Conservation (phyloP, 768 basidiomycete genomes). For the Dioszegia aurantiaca region DNA sequence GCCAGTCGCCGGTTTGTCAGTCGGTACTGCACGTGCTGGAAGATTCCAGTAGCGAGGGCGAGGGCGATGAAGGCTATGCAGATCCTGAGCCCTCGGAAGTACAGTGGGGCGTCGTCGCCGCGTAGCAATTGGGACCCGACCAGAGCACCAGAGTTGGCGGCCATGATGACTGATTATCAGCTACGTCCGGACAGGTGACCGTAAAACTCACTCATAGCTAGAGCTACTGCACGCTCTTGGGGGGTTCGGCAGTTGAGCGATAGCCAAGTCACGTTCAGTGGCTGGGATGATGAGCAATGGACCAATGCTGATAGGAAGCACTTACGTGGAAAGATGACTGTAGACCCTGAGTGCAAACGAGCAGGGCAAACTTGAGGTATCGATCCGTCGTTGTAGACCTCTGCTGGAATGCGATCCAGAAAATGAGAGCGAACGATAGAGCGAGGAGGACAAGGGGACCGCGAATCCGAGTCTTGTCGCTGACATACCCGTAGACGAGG, state of each 20-base stretch:
- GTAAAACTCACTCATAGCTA: constrained; percentile 39
- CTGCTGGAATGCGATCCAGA: constrained; percentile 39
- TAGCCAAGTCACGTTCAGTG: constrained; percentile 44
- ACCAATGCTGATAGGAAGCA: not conserved
- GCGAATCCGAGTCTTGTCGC: constrained; percentile 31
- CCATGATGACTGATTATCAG: constrained; percentile 32
- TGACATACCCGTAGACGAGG: constrained; percentile 23
- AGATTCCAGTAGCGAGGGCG: constrained; percentile 25
- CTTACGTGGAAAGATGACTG: constrained; percentile 27
- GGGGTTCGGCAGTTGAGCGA: constrained; percentile 36
- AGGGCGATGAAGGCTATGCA: constrained; percentile 28
- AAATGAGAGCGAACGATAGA: constrained; percentile 24
- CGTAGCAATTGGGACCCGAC: constrained; percentile 42
- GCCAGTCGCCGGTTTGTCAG: constrained; percentile 28
- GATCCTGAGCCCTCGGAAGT: constrained; percentile 37
- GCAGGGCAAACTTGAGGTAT: constrained; percentile 32
- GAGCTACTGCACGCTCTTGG: constrained; percentile 39
- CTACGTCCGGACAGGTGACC: not conserved
- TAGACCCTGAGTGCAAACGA: constrained; percentile 24
- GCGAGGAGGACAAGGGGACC: constrained; percentile 31
- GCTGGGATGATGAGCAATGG: constrained; percentile 14
- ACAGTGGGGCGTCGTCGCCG: constrained; percentile 40
- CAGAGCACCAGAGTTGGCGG: constrained; percentile 41
- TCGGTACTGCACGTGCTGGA: constrained; percentile 38
- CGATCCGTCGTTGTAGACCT: constrained; percentile 23